Percentiles rank a stretch among this genome's conserved stretches.
phyloP scores from a whole-genome alignment of 306 rosid species.

The Vigna hirtella region DNA sequence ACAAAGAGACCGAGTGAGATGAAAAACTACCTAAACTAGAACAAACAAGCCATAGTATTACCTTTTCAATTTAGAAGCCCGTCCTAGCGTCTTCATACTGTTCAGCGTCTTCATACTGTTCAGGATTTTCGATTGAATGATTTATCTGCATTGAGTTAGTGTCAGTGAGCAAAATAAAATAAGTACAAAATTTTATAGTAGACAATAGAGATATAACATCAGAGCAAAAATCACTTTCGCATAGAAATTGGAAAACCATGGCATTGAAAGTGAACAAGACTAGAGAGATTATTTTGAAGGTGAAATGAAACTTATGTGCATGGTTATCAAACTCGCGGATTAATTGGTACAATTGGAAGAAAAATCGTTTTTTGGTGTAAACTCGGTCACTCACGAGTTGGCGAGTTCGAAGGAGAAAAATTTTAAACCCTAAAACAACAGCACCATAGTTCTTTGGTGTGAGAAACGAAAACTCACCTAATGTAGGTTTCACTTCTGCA shows the following conservation, averaged over 20 bases:
- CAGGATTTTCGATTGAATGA: neutral
- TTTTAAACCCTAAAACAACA: no score
- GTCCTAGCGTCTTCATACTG: neutral
- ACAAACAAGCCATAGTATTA: neutral
- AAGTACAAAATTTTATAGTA: neutral
- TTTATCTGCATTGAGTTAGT: neutral
- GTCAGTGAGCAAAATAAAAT: neutral
- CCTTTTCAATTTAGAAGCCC: slow-evolving; percentile 20
- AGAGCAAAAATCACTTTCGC: neutral
- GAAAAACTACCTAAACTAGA: neutral
- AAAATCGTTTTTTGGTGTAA: no score
- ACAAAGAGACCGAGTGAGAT: neutral
- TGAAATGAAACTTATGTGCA: neutral
- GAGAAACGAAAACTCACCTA: no score
- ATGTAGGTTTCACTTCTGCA: no score
- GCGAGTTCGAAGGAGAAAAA: no score
- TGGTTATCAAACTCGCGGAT: no score
- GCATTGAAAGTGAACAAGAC: neutral
- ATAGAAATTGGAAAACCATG: neutral
- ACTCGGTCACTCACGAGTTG: no score
- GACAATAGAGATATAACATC: neutral
- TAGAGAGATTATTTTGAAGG: neutral
- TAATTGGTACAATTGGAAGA: no score
- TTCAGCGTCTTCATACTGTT: slow-evolving; percentile 1
- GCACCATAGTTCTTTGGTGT: no score